A percentile compares a stretch with the other conserved stretches of the same genome.
phyloP scores from a whole-genome alignment of 495 filamentous ascomycete genomes.

The Penicillium alfredii region DNA sequence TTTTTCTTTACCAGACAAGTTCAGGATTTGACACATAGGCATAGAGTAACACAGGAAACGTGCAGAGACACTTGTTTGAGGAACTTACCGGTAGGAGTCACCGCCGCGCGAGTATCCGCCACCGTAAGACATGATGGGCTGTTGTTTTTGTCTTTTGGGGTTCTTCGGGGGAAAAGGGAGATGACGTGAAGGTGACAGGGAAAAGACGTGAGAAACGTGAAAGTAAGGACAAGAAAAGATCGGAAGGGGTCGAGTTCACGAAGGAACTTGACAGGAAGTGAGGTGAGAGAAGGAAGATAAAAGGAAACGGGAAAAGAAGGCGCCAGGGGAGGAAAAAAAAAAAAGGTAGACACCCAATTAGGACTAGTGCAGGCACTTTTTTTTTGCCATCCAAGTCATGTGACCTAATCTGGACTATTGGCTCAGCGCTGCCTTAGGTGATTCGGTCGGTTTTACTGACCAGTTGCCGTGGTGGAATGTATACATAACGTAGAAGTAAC shows the following conservation, averaged over 20 bases:
- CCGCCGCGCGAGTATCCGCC: slow-evolving; percentile 53
- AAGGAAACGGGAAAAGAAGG: slow-evolving; percentile 15
- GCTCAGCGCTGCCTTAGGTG: no score
- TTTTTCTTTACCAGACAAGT: no score
- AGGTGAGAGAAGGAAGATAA: slow-evolving; percentile 9
- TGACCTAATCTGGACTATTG: slow-evolving; percentile 6
- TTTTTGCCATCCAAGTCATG: slow-evolving; percentile 9
- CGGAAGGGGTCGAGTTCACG: slow-evolving; percentile 25
- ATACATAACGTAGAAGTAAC: no score
- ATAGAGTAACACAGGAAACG: no score
- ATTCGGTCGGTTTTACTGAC: no score
- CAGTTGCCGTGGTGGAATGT: no score
- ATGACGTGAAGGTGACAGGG: slow-evolving; percentile 11
- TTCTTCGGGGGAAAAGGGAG: no score
- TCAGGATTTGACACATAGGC: no score
- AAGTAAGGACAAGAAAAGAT: slow-evolving; percentile 17
- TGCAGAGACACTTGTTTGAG: no score
- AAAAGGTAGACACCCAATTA: slow-evolving; percentile 14
- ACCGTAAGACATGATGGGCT: slow-evolving; percentile 64
- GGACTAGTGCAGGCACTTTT: slow-evolving; percentile 13
- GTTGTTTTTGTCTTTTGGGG: slow-evolving; percentile 17
- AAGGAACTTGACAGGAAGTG: no score
- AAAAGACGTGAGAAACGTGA: slow-evolving; percentile 22
- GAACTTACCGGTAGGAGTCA: slow-evolving; percentile 44
- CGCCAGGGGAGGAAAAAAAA: slow-evolving; percentile 23